Percentiles rank a stretch among this genome's conserved stretches.
Evolutionary conservation across 352 stramenopile species (phyloP).

Genomic region (Elongisporangium senticosum): DNA sequence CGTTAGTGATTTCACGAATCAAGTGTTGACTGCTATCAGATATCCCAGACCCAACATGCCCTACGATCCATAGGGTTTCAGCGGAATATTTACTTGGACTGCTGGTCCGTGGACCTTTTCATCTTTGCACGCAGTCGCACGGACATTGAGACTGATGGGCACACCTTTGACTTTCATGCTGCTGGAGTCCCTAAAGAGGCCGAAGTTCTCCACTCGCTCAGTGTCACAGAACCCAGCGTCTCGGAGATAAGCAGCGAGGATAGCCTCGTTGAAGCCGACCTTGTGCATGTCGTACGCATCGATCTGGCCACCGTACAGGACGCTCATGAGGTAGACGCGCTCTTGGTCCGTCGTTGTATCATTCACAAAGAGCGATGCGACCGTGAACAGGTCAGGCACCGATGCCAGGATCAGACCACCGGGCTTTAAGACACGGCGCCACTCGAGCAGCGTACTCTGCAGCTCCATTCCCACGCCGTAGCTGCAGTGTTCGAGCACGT

Average conservation of each 20-base stretch:
- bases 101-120: neutral
- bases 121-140: neutral
- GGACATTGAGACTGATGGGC: constrained; percentile 63
- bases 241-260: constrained; percentile 38
- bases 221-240: constrained; percentile 58
- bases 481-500: constrained; percentile 71
- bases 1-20: too few species aligned
- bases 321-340: constrained; percentile 54
- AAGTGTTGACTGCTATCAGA: too few species aligned
- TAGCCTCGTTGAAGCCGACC: constrained; percentile 57
- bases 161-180: constrained; percentile 26
- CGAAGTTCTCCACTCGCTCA: constrained; percentile 36
- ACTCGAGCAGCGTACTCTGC: constrained; percentile 51
- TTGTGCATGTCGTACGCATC: constrained; percentile 75
- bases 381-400: constrained; percentile 55
- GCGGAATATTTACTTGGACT: neutral
- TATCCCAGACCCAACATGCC: too few species aligned
- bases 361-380: constrained; percentile 59
- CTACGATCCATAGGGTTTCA: neutral
- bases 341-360: constrained; percentile 44
- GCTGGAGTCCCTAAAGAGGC: constrained; percentile 55
- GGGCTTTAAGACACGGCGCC: constrained; percentile 57
- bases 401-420: constrained; percentile 50
- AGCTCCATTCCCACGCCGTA: constrained; percentile 52
- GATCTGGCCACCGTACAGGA: constrained; percentile 70